These are phyloP conservation scores for Canna indica DNA, from an alignment of 176 grass and related monocot species.

Conservation along the genomic window DNA sequence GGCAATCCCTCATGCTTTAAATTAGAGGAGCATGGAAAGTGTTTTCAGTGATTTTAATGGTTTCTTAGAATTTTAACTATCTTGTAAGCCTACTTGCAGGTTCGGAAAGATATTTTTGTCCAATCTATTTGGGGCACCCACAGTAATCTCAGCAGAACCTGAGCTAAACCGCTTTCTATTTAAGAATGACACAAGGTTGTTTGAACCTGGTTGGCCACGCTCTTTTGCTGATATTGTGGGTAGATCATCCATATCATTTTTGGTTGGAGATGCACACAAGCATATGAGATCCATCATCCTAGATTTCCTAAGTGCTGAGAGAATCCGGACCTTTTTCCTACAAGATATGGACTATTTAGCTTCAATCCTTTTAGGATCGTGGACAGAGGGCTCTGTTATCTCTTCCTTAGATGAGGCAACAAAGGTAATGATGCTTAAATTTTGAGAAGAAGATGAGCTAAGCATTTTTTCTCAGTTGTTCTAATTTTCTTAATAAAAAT, in stretches of 20 bases:
- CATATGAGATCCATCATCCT: constrained; percentile 3
- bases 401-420: constrained; percentile 2
- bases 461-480: too few species aligned
- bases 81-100: not conserved
- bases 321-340: not conserved
- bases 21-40: too few species aligned
- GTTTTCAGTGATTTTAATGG: not conserved
- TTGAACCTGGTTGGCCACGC: not conserved
- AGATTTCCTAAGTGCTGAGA: not conserved
- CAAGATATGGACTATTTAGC: not conserved
- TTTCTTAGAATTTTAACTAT: not conserved
- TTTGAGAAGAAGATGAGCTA: not conserved
- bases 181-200: constrained; percentile 1
- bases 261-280: constrained; percentile 3
- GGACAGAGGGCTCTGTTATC: not conserved
- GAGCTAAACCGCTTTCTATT: not conserved
- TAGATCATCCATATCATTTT: not conserved
- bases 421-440: not conserved
- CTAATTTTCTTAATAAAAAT: not conserved
- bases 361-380: not conserved
- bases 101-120: not conserved
- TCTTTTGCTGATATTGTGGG: not conserved
- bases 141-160: not conserved
- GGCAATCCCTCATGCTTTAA: too few species aligned
- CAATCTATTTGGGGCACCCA: not conserved